These are phyloP conservation scores for Neoascochyta sp. DNA, from an alignment of 2,329 filamentous ascomycete genomes.

Conservation along the genomic window DNA sequence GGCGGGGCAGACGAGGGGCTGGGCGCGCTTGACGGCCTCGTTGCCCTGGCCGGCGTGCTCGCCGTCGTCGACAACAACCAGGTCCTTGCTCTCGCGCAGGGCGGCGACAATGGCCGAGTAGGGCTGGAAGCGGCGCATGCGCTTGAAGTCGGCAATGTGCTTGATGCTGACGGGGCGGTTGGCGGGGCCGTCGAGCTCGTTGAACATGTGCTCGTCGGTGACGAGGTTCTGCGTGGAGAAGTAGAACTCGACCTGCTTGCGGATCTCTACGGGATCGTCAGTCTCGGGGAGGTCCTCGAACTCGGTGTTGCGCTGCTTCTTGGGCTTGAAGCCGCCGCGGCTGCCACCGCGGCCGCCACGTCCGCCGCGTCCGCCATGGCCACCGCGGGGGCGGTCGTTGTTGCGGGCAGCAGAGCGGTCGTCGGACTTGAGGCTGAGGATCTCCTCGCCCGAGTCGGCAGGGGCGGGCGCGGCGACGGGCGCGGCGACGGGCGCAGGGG, in stretches of 20 bases:
- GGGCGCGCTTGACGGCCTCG: constrained; percentile 63
- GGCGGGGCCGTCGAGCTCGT: constrained; percentile 68
- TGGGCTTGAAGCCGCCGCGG: constrained; percentile 17
- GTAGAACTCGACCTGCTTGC: constrained; percentile 93
- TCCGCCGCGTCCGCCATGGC: constrained; percentile 4
- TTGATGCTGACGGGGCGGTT: constrained; percentile 80
- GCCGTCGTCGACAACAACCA: constrained; percentile 72
- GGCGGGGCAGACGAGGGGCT: constrained; percentile 49
- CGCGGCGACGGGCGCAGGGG: constrained; percentile 15
- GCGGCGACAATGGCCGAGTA: constrained; percentile 80
- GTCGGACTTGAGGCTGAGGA: constrained; percentile 15
- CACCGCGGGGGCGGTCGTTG: constrained; percentile 10
- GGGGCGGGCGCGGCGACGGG: constrained; percentile 11
- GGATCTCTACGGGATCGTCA: constrained; percentile 75
- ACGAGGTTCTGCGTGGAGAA: constrained; percentile 89
- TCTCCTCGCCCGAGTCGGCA: constrained; percentile 13
- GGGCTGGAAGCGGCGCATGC: constrained; percentile 92
- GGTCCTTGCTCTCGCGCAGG: constrained; percentile 68
- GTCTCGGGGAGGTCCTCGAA: constrained; percentile 59
- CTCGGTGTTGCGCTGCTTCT: constrained; percentile 26
- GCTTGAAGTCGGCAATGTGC: constrained; percentile 81
- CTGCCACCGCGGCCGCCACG: constrained; percentile 13
- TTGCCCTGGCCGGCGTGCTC: constrained; percentile 49
- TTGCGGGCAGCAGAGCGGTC: constrained; percentile 10
- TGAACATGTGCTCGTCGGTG: constrained; percentile 82